phyloP scores from a whole-genome alignment of 768 basidiomycete genomes.

The Collybia sp. region DNA sequence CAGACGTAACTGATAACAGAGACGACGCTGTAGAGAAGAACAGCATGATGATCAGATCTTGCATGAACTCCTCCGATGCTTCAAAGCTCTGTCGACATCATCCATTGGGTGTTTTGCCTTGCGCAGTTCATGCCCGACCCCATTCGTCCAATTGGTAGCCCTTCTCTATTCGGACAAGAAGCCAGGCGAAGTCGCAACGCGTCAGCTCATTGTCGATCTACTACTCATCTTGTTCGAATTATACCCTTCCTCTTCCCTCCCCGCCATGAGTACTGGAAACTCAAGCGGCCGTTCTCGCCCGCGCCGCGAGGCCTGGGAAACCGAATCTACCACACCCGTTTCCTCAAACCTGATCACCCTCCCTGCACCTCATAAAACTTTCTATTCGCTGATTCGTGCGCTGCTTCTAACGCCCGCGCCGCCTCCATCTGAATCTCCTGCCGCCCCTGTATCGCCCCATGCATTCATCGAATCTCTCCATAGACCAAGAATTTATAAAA shows the following conservation, averaged over 20 bases:
- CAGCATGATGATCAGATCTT: slow-evolving; percentile 96
- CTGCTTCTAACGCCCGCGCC: slow-evolving; percentile 73
- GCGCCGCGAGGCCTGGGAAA: slow-evolving; percentile 58
- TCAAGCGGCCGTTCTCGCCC: slow-evolving; percentile 21
- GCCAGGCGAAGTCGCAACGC: slow-evolving; percentile 87
- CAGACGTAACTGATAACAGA: too few relatives aligned
- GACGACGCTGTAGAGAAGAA: slow-evolving; percentile 65
- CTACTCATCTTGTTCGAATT: slow-evolving; percentile 85
- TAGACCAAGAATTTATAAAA: slow-evolving; percentile 70
- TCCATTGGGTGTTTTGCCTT: slow-evolving; percentile 87
- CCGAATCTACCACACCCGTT: slow-evolving; percentile 27
- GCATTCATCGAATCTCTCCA: slow-evolving; percentile 77
- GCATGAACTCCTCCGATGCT: slow-evolving; percentile 87
- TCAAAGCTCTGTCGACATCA: slow-evolving; percentile 91
- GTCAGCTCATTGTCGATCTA: slow-evolving; percentile 88
- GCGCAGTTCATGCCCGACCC: slow-evolving; percentile 83
- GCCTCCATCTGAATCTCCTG: slow-evolving; percentile 57
- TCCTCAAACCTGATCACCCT: slow-evolving; percentile 56
- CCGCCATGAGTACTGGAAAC: slow-evolving; percentile 35
- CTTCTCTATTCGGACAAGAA: slow-evolving; percentile 97
- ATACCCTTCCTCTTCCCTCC: slow-evolving; percentile 70
- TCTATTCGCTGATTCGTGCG: slow-evolving; percentile 72
- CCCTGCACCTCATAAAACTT: slow-evolving; percentile 65
- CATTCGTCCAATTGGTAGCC: slow-evolving; percentile 77
- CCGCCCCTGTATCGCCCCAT: slow-evolving; percentile 62